These are phyloP conservation scores for Asterella californica DNA, from an alignment of 225 moss, liverwort and hornwort species.

Conservation along the genomic window DNA sequence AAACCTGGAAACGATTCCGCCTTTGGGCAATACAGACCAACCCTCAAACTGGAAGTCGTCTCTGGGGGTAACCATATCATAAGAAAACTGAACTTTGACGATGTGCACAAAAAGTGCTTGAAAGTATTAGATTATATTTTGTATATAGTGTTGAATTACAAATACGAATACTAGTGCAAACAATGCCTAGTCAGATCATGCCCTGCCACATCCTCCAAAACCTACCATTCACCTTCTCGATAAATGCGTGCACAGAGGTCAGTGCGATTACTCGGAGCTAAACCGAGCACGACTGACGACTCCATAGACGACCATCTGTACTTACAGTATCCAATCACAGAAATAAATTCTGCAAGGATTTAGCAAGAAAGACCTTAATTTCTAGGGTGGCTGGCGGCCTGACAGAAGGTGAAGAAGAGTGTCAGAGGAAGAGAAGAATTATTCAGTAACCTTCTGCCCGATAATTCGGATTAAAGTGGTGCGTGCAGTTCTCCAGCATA, in stretches of 20 bases:
- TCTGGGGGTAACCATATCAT: too few species aligned
- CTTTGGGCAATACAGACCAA: too few species aligned
- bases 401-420: neutral
- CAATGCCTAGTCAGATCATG: too few species aligned
- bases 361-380: neutral
- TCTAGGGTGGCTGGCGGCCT: neutral
- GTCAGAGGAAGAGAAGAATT: neutral
- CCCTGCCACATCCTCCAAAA: too few species aligned
- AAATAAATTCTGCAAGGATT: neutral
- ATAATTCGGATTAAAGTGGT: conserved; percentile 55
- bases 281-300: neutral
- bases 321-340: neutral
- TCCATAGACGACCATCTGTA: neutral
- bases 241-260: neutral
- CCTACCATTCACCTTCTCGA: too few species aligned
- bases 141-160: too few species aligned
- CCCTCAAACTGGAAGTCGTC: too few species aligned
- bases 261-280: neutral
- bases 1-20: too few species aligned
- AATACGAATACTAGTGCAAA: too few species aligned
- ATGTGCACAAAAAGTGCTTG: too few species aligned
- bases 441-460: conserved; percentile 52
- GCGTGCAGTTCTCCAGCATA: conserved; percentile 54
- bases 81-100: too few species aligned
- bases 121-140: too few species aligned